These are phyloP conservation scores for Diaporthe sp. DNA, from an alignment of 2,329 filamentous ascomycete species.

Conservation along the genomic window DNA sequence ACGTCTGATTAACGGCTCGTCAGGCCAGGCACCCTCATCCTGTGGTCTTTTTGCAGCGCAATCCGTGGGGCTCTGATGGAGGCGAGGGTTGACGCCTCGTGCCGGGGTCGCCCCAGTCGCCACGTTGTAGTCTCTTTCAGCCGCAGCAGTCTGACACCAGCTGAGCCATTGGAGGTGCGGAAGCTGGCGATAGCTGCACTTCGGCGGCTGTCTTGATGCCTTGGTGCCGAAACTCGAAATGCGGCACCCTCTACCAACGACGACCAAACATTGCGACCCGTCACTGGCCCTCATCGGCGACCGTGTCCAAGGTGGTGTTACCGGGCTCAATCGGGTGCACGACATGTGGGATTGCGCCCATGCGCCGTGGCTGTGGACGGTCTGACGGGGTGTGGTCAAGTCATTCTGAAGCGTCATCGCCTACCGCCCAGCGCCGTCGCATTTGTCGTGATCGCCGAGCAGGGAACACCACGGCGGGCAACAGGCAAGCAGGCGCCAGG, in stretches of 20 bases:
- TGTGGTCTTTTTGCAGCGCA: background rate
- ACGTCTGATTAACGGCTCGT: conserved; percentile 3
- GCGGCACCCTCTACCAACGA: background rate
- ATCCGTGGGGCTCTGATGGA: background rate
- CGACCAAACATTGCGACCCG: background rate
- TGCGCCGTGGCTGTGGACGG: conserved; percentile 11
- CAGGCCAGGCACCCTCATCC: conserved; percentile 15
- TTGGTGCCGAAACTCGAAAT: conserved; percentile 16
- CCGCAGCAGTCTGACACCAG: conserved; percentile 32
- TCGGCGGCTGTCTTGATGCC: conserved; percentile 3
- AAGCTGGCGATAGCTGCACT: conserved; percentile 8
- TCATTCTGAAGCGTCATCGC: conserved; percentile 17
- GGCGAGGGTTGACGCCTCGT: conserved; percentile 9
- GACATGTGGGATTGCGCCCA: background rate
- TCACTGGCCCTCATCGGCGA: background rate
- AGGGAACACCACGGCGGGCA: conserved; percentile 5
- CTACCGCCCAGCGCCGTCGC: background rate
- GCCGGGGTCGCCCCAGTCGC: conserved; percentile 24
- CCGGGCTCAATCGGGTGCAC: background rate
- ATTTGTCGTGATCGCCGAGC: background rate
- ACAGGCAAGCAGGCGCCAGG: background rate
- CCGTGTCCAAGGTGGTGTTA: conserved; percentile 2
- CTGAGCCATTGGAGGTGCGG: conserved; percentile 4
- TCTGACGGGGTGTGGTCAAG: background rate
- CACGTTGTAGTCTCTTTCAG: conserved; percentile 20